These are phyloP conservation scores for Trichophaea hybrida DNA, from an alignment of 2,329 filamentous ascomycete species.

Conservation along the genomic window DNA sequence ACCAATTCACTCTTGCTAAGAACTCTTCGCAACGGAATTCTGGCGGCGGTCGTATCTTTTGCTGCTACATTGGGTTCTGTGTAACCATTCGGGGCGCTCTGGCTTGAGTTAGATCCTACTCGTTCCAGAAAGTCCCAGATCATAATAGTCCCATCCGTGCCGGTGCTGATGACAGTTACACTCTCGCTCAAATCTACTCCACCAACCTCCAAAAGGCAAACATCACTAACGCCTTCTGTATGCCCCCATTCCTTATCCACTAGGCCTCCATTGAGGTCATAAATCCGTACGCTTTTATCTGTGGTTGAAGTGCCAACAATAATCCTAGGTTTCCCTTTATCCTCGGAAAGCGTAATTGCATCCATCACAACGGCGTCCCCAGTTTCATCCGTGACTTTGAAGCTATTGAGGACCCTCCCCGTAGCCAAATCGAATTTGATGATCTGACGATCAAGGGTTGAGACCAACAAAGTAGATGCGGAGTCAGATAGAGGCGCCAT, in stretches of 20 bases:
- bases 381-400: constrained; percentile 71
- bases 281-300: constrained; percentile 87
- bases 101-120: constrained; percentile 23
- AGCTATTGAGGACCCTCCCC: constrained; percentile 37
- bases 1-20: constrained; percentile 77
- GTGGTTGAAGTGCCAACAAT: constrained; percentile 83
- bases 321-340: constrained; percentile 44
- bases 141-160: constrained; percentile 70
- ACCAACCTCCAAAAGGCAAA: constrained; percentile 52
- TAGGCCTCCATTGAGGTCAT: constrained; percentile 64
- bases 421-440: constrained; percentile 39
- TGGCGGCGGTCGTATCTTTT: constrained; percentile 36
- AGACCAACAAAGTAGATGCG: constrained; percentile 41
- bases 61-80: too few relatives aligned
- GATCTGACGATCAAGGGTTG: constrained; percentile 48
- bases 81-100: not conserved
- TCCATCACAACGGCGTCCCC: constrained; percentile 75
- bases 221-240: constrained; percentile 80
- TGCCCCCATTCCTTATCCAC: constrained; percentile 88
- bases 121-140: constrained; percentile 44
- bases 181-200: constrained; percentile 39
- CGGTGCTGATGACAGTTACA: constrained; percentile 51
- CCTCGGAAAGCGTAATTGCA: constrained; percentile 51
- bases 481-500: constrained; percentile 57
- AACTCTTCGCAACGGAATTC: constrained; percentile 67